Evolutionary conservation across 1,284 basidiomycete species (phyloP).

Genomic region (Ustilago curta): DNA sequence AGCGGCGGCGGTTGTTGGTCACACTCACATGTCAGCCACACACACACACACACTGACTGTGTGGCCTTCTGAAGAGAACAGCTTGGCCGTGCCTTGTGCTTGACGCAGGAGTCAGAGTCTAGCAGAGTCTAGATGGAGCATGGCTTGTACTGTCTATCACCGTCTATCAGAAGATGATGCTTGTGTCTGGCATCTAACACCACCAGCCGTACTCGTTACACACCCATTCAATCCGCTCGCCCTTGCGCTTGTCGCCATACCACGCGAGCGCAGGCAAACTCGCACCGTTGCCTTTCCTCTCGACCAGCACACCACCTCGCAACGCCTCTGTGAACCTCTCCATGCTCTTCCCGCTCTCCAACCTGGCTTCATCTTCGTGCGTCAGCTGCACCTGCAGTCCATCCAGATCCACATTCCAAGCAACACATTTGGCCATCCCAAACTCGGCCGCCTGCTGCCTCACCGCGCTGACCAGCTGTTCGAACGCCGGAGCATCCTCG

Average conservation of each 20-base stretch:
- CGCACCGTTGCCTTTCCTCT: slow-evolving; percentile 22
- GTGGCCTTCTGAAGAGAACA: no score
- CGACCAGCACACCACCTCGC: slow-evolving; percentile 24
- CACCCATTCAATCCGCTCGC: slow-evolving; percentile 35
- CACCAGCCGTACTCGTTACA: slow-evolving; percentile 51
- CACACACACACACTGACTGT: no score
- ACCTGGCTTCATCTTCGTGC: slow-evolving; percentile 10
- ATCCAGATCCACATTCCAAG: slow-evolving; percentile 46
- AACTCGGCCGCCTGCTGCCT: slow-evolving; percentile 20
- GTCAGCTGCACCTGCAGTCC: slow-evolving; percentile 22
- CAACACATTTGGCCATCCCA: slow-evolving; percentile 32
- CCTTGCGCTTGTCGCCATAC: slow-evolving; percentile 29
- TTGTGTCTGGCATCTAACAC: slow-evolving; percentile 17
- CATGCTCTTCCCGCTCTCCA: slow-evolving; percentile 14
- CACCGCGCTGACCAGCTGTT: slow-evolving; percentile 16
- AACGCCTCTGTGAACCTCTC: slow-evolving; percentile 9
- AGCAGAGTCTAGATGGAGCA: no score
- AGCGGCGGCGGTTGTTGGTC: background rate
- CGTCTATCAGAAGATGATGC: no score
- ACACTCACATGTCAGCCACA: slow-evolving; percentile 5
- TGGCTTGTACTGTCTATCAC: no score
- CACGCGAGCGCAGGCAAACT: slow-evolving; percentile 40
- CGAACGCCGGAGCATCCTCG: slow-evolving; percentile 5
- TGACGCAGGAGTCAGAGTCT: no score
- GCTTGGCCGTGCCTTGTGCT: no score